Evolutionary conservation across 2,329 filamentous ascomycete genomes (phyloP).

Genomic region (Stemphylium lycopersici): DNA sequence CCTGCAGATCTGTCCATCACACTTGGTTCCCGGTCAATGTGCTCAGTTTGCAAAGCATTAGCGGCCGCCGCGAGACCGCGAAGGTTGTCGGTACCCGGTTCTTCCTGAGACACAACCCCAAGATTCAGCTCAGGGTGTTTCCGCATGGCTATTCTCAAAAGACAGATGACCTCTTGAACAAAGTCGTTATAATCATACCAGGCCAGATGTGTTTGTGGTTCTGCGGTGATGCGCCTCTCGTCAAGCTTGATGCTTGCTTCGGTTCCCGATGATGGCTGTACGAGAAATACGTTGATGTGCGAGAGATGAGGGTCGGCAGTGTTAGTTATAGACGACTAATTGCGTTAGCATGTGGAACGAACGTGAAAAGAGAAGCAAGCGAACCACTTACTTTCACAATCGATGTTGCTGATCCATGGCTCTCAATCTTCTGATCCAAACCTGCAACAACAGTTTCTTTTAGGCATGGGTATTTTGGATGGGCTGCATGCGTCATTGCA

Average conservation of each 20-base stretch:
- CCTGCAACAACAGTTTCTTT: background rate
- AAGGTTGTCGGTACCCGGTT: constrained; percentile 29
- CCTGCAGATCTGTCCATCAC: background rate
- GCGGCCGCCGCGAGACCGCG: constrained; percentile 43
- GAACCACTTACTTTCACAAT: constrained; percentile 1
- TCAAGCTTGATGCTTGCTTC: constrained; percentile 61
- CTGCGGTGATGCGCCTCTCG: constrained; percentile 27
- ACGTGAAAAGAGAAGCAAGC: background rate
- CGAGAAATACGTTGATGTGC: constrained; percentile 70
- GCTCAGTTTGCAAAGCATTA: constrained; percentile 31
- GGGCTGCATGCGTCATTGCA: background rate
- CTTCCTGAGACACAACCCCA: background rate
- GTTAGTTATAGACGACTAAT: constrained; percentile 12
- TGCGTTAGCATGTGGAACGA: background rate
- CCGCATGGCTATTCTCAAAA: constrained; percentile 18
- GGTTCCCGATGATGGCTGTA: constrained; percentile 34
- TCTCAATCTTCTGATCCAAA: background rate
- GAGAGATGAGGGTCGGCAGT: constrained; percentile 21
- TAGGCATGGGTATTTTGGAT: background rate
- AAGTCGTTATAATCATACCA: constrained; percentile 31
- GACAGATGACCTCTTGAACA: constrained; percentile 16
- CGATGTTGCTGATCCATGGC: background rate
- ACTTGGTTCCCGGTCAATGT: background rate
- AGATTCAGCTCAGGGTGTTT: constrained; percentile 22
- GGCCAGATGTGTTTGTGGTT: constrained; percentile 17